Evolutionary conservation across 345 rosid species (phyloP).

Genomic region (Luvunga scandens): DNA sequence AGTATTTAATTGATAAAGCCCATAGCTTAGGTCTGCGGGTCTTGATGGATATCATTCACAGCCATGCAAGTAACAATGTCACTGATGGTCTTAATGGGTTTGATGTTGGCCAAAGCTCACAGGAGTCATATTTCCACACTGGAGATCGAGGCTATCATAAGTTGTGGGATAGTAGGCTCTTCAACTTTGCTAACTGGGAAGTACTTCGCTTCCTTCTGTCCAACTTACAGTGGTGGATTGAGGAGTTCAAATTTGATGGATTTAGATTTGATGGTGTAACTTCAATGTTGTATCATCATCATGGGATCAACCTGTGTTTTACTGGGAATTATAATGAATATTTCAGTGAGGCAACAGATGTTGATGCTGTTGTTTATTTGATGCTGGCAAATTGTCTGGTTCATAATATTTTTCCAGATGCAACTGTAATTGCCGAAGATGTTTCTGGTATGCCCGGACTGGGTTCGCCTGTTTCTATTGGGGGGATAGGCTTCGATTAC

Average conservation of each 20-base stretch:
- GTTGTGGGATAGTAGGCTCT: conserved; percentile 76
- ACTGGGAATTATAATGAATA: conserved; percentile 63
- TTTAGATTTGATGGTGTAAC: conserved; percentile 81
- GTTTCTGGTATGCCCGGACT: conserved; percentile 92
- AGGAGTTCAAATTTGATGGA: conserved; percentile 75
- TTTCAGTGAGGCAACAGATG: conserved; percentile 72
- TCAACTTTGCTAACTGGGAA: conserved; percentile 84
- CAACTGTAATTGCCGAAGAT: conserved; percentile 76
- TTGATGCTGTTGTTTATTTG: conserved; percentile 71
- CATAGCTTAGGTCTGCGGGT: conserved; percentile 71
- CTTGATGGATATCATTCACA: conserved; percentile 72
- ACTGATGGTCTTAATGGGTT: conserved; percentile 83
- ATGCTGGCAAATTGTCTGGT: conserved; percentile 72
- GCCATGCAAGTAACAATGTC: conserved; percentile 75
- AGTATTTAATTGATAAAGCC: conserved; percentile 77
- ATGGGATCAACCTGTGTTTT: conserved; percentile 63
- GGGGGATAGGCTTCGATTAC: conserved; percentile 69
- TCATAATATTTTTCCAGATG: conserved; percentile 60
- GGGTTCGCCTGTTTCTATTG: conserved; percentile 56
- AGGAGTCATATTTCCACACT: conserved; percentile 69
- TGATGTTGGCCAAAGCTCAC: conserved; percentile 71
- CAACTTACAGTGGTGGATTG: conserved; percentile 86
- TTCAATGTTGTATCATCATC: conserved; percentile 81
- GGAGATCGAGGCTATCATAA: conserved; percentile 73
- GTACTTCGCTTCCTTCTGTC: conserved; percentile 82